Evolutionary conservation across 2,329 filamentous ascomycete genomes (phyloP).

Genomic region (Sporothrix pallida): DNA sequence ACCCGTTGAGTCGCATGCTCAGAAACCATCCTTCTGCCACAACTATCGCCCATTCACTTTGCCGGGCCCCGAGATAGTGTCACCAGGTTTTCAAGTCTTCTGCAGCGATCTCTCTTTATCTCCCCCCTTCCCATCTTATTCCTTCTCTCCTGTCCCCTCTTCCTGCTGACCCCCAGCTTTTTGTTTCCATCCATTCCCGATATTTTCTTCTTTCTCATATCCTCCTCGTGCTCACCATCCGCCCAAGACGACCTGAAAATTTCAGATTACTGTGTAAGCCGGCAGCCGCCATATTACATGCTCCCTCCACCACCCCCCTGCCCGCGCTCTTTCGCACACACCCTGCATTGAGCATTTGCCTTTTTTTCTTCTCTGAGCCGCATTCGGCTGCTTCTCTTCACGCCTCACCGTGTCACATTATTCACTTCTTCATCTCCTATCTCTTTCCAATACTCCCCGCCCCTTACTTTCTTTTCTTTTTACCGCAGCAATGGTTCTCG

Average conservation of each 20-base stretch:
- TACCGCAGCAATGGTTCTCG: constrained; percentile 1
- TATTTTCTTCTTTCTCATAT: background rate
- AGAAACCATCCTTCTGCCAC: background rate
- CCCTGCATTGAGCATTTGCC: constrained; percentile 9
- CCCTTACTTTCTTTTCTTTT: background rate
- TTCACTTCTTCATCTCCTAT: background rate
- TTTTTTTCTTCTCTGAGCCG: background rate
- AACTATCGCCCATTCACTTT: background rate
- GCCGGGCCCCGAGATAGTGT: constrained; percentile 15
- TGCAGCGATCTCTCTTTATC: background rate
- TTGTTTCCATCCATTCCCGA: background rate
- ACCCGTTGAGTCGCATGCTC: background rate
- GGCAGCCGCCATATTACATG: constrained; percentile 17
- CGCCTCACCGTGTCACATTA: background rate
- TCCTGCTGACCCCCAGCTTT: background rate
- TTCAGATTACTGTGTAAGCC: background rate
- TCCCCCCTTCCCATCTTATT: background rate
- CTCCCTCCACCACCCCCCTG: constrained; percentile 6
- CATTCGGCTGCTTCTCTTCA: background rate
- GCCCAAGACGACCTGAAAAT: background rate
- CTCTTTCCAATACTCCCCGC: background rate
- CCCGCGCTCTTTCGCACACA: background rate
- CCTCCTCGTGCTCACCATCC: constrained; percentile 12
- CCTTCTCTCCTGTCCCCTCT: background rate
- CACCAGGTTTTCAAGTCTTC: background rate